Percentiles rank a stretch among this genome's conserved stretches.
These are phyloP conservation scores for Sporormia fimetaria DNA, from an alignment of 495 filamentous ascomycete species.

Conservation along the genomic window DNA sequence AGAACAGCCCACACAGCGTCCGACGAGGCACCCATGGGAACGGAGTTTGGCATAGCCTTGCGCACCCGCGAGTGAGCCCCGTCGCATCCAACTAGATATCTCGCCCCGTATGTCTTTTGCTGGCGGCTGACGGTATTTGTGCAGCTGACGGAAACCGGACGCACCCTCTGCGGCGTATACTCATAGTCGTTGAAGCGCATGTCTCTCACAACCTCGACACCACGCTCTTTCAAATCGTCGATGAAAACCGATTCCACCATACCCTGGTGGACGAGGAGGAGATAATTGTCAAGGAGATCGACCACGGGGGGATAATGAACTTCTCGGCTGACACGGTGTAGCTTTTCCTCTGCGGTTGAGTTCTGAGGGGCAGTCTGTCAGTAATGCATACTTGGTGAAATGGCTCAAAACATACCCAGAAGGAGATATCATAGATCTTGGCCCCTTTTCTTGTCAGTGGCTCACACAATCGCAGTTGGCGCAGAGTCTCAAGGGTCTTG, in stretches of 20 bases:
- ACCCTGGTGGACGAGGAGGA: conserved; percentile 62
- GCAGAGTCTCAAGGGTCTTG: conserved; percentile 64
- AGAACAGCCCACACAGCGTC: conserved; percentile 67
- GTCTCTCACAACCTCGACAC: conserved; percentile 45
- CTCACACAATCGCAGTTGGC: conserved; percentile 57
- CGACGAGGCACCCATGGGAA: conserved; percentile 50
- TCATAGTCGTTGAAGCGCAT: conserved; percentile 33
- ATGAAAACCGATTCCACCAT: conserved; percentile 60
- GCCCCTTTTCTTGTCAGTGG: conserved; percentile 49
- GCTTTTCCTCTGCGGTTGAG: conserved; percentile 42
- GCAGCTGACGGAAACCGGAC: conserved; percentile 13
- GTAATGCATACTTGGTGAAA: neutral
- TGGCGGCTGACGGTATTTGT: conserved; percentile 5
- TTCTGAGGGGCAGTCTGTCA: conserved; percentile 32
- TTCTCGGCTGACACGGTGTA: conserved; percentile 56
- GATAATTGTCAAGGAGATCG: conserved; percentile 59
- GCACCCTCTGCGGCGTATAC: conserved; percentile 9
- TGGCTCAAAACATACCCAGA: conserved; percentile 41
- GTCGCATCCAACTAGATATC: conserved; percentile 28
- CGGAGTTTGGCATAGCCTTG: conserved; percentile 48
- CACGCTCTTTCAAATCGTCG: conserved; percentile 48
- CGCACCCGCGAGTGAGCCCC: conserved; percentile 39
- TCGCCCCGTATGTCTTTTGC: conserved; percentile 10
- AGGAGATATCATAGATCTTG: conserved; percentile 58
- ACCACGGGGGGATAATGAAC: conserved; percentile 60